Percentiles rank a stretch among this genome's conserved stretches.
Evolutionary conservation across 176 grass and related monocot species (phyloP).

Genomic region (Pharus latifolius): DNA sequence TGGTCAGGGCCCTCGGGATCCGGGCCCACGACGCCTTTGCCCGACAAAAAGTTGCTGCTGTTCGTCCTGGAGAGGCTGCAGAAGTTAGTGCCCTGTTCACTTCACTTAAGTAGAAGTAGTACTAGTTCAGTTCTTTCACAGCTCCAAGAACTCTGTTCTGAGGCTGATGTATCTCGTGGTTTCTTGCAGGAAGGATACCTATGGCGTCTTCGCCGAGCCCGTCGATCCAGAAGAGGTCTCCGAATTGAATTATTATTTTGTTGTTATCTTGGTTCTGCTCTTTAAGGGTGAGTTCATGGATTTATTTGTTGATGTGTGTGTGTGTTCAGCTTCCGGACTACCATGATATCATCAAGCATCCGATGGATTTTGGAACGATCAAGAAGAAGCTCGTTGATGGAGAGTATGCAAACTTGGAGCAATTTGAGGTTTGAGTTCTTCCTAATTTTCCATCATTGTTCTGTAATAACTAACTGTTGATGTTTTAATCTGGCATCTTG

Average conservation of each 20-base stretch:
- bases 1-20: constrained; percentile 56
- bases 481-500: too few relatives aligned
- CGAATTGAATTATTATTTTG: neutral
- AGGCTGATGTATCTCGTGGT: constrained; percentile 17
- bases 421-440: too few relatives aligned
- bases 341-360: constrained; percentile 86
- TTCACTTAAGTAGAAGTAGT: too few relatives aligned
- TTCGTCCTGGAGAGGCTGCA: constrained; percentile 91
- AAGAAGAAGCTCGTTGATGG: constrained; percentile 60
- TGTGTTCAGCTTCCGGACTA: constrained; percentile 80
- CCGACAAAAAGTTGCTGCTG: constrained; percentile 96
- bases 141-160: neutral
- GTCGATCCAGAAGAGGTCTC: constrained; percentile 88
- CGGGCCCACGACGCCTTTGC: constrained; percentile 90
- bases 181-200: constrained; percentile 87
- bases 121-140: neutral
- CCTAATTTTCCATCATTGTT: too few relatives aligned
- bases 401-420: constrained; percentile 66
- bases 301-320: constrained; percentile 16
- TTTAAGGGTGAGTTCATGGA: neutral
- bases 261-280: constrained; percentile 15
- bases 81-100: constrained; percentile 55
- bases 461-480: too few relatives aligned
- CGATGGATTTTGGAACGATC: constrained; percentile 89
- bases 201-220: constrained; percentile 80